Evolutionary conservation across 1,284 basidiomycete species (phyloP).

Genomic region (Pyrrhoderma lamaoense): DNA sequence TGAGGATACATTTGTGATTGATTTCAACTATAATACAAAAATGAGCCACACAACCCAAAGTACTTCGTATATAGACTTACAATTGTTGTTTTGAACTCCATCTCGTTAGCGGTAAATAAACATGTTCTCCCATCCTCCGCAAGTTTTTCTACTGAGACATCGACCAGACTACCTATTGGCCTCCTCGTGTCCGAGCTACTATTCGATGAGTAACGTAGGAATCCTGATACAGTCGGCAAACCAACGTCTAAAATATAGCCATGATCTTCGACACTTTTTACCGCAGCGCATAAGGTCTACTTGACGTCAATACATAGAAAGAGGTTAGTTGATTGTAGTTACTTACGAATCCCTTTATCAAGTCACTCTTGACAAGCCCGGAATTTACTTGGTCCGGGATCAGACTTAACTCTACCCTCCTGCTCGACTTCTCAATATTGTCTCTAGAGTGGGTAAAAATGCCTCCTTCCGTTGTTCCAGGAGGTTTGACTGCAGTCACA

Average conservation of each 20-base stretch:
- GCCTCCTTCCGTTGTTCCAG: slow-evolving; percentile 50
- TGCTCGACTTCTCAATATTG: slow-evolving; percentile 58
- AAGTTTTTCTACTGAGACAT: slow-evolving; percentile 55
- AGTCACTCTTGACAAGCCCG: slow-evolving; percentile 73
- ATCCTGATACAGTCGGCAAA: slow-evolving; percentile 66
- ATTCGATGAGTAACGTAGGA: slow-evolving; percentile 61
- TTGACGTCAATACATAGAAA: slow-evolving; percentile 12
- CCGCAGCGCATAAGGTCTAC: slow-evolving; percentile 67
- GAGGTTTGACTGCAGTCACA: slow-evolving; percentile 59
- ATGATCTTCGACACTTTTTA: slow-evolving; percentile 90
- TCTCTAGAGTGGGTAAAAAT: slow-evolving; percentile 56
- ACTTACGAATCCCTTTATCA: slow-evolving; percentile 69
- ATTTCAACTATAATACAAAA: slow-evolving; percentile 43
- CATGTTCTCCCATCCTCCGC: slow-evolving; percentile 68
- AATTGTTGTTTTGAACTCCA: slow-evolving; percentile 39
- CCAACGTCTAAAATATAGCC: slow-evolving; percentile 91
- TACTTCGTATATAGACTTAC: slow-evolving; percentile 34
- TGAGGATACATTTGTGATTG: slow-evolving; percentile 75
- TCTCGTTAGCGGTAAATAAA: slow-evolving; percentile 47
- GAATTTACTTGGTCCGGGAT: slow-evolving; percentile 82
- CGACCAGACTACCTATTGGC: slow-evolving; percentile 59
- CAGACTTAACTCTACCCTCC: slow-evolving; percentile 84
- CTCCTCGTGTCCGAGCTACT: slow-evolving; percentile 35
- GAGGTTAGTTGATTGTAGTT: neutral
- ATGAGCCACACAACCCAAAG: neutral